Percentiles rank a stretch among this genome's conserved stretches.
phyloP scores from a whole-genome alignment of 2,329 filamentous ascomycete genomes.

The Sclerotinia glacialis region DNA sequence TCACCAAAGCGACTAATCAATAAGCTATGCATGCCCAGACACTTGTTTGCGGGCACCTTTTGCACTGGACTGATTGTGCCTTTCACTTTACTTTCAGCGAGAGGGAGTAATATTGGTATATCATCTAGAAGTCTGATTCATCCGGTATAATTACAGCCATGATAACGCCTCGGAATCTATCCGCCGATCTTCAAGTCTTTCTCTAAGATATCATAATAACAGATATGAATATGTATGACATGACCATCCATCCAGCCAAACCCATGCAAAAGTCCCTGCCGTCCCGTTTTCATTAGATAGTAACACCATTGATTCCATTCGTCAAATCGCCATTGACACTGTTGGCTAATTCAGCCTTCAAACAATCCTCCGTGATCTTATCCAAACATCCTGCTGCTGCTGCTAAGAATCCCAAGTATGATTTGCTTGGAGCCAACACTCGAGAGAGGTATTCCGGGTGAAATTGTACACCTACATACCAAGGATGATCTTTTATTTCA shows the following conservation, averaged over 20 bases:
- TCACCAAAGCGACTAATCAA: not conserved
- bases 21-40: not conserved
- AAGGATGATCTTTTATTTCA: conserved; percentile 79
- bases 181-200: not conserved
- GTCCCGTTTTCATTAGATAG: conserved; percentile 14
- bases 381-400: conserved; percentile 50
- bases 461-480: conserved; percentile 82
- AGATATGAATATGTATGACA: not conserved
- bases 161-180: conserved; percentile 14
- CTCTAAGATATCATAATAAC: conserved; percentile 5
- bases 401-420: conserved; percentile 82
- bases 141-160: conserved; percentile 11
- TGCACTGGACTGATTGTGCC: not conserved
- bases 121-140: not conserved
- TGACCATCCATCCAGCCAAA: conserved; percentile 9
- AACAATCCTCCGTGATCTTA: conserved; percentile 30
- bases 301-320: conserved; percentile 19
- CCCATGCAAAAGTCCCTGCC: conserved; percentile 9
- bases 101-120: not conserved
- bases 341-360: conserved; percentile 12
- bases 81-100: not conserved
- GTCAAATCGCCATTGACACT: conserved; percentile 18
- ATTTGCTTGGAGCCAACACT: conserved; percentile 69
- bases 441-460: conserved; percentile 82
- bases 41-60: not conserved